Percentiles rank a stretch among this genome's conserved stretches.
These are phyloP conservation scores for Diplosphaera chodatii DNA, from an alignment of 139 green algal genomes.

Conservation along the genomic window DNA sequence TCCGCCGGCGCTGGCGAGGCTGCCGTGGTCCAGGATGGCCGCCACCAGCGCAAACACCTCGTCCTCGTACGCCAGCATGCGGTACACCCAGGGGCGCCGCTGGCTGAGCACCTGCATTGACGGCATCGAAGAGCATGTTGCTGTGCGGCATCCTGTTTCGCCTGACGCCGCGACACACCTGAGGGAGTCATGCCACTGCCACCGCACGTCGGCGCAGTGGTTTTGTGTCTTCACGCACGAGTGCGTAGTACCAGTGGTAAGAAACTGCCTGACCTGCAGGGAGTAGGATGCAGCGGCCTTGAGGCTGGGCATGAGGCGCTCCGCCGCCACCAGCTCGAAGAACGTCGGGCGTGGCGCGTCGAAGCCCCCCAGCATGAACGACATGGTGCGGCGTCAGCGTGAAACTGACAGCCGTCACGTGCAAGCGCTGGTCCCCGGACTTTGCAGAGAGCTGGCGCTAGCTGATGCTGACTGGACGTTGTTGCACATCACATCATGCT, in stretches of 20 bases:
- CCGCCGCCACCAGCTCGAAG: conserved; percentile 81
- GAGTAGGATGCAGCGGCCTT: conserved; percentile 65
- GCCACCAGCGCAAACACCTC: conserved; percentile 63
- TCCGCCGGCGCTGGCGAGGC: conserved; percentile 42
- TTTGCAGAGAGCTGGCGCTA: too few species aligned
- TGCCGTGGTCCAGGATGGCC: conserved; percentile 57
- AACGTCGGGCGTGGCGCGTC: conserved; percentile 61
- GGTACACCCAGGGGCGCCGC: conserved; percentile 39
- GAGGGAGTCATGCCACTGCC: too few species aligned
- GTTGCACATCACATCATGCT: too few species aligned
- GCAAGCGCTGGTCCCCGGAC: too few species aligned
- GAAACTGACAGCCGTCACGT: too few species aligned
- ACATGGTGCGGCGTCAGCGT: conserved; percentile 39
- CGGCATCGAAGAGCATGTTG: too few species aligned
- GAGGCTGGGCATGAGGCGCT: conserved; percentile 68
- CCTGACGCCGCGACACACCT: too few species aligned
- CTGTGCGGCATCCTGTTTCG: too few species aligned
- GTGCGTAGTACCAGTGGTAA: too few species aligned
- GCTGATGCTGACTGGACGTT: too few species aligned
- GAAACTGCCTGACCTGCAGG: conserved; percentile 52
- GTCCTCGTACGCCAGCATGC: conserved; percentile 65
- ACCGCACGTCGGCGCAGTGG: too few species aligned
- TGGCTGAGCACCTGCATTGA: conserved; percentile 61
- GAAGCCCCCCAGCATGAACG: conserved; percentile 65
- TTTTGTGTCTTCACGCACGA: too few species aligned